These are phyloP conservation scores for Trichoderma sp. DNA, from an alignment of 2,329 filamentous ascomycete species.

Conservation along the genomic window DNA sequence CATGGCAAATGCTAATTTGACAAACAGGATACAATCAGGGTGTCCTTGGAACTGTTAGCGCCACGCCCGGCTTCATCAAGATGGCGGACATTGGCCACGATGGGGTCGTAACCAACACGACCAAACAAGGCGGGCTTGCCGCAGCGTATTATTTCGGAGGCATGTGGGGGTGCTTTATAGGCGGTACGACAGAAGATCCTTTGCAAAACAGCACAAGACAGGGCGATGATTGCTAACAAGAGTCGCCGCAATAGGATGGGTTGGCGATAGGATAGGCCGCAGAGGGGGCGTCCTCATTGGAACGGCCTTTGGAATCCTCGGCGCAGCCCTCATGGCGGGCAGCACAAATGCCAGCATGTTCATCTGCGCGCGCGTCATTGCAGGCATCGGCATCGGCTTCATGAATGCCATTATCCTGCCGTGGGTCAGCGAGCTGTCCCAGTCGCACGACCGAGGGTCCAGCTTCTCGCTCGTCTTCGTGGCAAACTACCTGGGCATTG, in stretches of 20 bases:
- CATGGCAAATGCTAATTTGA: neutral
- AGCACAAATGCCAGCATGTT: conserved; percentile 50
- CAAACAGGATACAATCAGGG: conserved; percentile 53
- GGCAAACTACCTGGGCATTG: conserved; percentile 55
- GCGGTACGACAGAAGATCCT: conserved; percentile 32
- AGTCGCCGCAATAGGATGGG: conserved; percentile 36
- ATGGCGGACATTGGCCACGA: conserved; percentile 50
- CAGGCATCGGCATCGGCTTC: conserved; percentile 55
- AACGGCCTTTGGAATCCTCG: conserved; percentile 49
- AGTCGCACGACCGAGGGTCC: conserved; percentile 48
- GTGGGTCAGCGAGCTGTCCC: conserved; percentile 50
- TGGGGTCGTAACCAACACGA: conserved; percentile 49
- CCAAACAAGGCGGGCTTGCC: conserved; percentile 54
- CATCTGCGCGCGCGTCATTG: conserved; percentile 51
- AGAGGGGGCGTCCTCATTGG: conserved; percentile 49
- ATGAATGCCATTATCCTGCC: conserved; percentile 53
- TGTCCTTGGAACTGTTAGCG: conserved; percentile 55
- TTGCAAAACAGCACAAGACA: neutral
- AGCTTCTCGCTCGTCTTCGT: conserved; percentile 53
- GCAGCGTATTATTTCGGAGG: conserved; percentile 56
- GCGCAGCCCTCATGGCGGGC: conserved; percentile 51
- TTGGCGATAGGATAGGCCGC: conserved; percentile 56
- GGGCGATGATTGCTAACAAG: neutral
- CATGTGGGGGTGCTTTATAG: conserved; percentile 52
- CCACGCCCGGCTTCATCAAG: conserved; percentile 43